phyloP scores from a whole-genome alignment of 208 protist genomes.

The Herpetomonas muscarum region DNA sequence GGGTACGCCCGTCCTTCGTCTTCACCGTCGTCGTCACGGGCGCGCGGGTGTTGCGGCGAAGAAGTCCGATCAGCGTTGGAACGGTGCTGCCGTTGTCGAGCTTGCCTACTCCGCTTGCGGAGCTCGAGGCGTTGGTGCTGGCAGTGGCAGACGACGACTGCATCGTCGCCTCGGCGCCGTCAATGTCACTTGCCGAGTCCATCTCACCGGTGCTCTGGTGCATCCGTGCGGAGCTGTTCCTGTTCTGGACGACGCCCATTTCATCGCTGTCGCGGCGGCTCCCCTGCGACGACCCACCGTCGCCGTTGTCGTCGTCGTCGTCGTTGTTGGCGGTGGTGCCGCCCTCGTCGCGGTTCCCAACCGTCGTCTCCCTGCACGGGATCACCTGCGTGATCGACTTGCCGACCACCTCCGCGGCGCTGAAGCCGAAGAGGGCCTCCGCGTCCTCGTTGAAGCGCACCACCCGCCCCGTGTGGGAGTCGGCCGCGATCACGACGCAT shows the following conservation, averaged over 20 bases:
- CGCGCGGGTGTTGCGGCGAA: neutral
- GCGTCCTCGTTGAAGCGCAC: conserved; percentile 19
- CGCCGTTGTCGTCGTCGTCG: neutral
- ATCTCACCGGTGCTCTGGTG: no score
- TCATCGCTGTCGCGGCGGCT: no score
- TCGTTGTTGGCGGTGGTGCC: neutral
- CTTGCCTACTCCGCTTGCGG: no score
- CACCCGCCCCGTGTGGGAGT: conserved; percentile 11
- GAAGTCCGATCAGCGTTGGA: neutral
- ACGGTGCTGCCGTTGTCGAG: neutral
- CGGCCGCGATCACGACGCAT: conserved; percentile 7
- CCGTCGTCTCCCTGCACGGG: conserved; percentile 3
- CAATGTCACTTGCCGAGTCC: no score
- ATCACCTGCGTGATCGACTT: conserved; percentile 9
- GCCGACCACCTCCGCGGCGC: conserved; percentile 11
- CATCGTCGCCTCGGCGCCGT: no score
- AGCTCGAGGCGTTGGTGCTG: no score
- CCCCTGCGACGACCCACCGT: neutral
- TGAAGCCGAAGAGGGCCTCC: conserved; percentile 18
- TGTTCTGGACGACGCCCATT: no score
- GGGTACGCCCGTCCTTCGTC: conserved; percentile 14
- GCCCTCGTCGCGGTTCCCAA: neutral
- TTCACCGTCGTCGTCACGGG: neutral
- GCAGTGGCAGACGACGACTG: no score
- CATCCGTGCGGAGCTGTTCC: no score